phyloP scores from a whole-genome alignment of 805 yeast genomes.

The Isabelozyma heimii region DNA sequence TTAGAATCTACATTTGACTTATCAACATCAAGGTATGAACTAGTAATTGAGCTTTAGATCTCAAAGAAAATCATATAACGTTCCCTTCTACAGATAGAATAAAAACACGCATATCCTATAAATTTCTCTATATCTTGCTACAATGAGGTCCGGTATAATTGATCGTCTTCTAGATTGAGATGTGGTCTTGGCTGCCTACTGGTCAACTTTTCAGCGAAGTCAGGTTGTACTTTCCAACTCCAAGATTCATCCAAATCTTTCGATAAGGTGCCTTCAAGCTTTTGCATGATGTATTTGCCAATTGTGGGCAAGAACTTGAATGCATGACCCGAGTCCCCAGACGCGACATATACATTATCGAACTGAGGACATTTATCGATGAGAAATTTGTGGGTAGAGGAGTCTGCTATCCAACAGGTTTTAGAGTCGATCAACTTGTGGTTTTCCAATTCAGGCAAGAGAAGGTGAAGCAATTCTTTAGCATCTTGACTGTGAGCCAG shows the following conservation, averaged over 20 bases:
- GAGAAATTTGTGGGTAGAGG: conserved; percentile 29
- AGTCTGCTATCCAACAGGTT: conserved; percentile 34
- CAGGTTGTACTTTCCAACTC: conserved; percentile 9
- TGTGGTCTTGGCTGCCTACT: background rate
- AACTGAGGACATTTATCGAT: conserved; percentile 30
- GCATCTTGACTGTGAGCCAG: conserved; percentile 8
- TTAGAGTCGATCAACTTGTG: conserved; percentile 9
- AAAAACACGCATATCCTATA: no score
- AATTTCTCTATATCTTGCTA: no score
- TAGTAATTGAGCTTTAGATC: no score
- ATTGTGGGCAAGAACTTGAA: conserved; percentile 35
- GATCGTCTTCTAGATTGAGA: background rate
- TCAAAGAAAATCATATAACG: no score
- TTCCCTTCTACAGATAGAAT: no score
- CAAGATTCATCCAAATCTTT: conserved; percentile 4
- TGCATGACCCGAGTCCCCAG: conserved; percentile 41
- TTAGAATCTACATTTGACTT: no score
- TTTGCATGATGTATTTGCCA: conserved; percentile 18
- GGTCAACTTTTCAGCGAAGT: background rate
- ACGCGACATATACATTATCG: conserved; percentile 24
- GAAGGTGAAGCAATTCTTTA: conserved; percentile 5
- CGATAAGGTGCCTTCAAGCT: conserved; percentile 5
- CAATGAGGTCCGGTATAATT: background rate
- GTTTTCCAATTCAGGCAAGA: conserved; percentile 11
- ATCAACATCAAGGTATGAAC: no score